These are phyloP conservation scores for Priceomyces haplophilus DNA, from an alignment of 805 yeast genomes.

Conservation along the genomic window DNA sequence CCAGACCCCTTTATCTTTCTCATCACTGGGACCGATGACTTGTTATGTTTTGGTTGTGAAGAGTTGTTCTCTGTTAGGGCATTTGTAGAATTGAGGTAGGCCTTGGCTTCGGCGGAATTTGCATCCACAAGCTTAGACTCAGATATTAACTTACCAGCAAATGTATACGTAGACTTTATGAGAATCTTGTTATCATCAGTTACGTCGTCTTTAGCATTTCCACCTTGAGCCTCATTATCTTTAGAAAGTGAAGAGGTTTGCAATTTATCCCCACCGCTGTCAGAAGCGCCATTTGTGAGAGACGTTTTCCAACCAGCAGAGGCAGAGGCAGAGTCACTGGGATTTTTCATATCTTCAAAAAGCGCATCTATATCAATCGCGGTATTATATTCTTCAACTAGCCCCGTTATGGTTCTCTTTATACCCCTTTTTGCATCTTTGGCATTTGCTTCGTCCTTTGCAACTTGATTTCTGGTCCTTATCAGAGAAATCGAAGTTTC, in stretches of 20 bases:
- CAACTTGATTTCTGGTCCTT: conserved; percentile 65
- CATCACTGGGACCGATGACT: conserved; percentile 33
- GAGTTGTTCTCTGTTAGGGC: conserved; percentile 19
- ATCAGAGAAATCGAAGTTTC: conserved; percentile 57
- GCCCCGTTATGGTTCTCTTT: conserved; percentile 13
- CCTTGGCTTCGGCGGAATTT: conserved; percentile 83
- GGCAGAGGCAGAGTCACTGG: conserved; percentile 11
- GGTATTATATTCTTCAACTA: conserved; percentile 10
- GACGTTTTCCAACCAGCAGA: conserved; percentile 7
- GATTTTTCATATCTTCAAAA: conserved; percentile 24
- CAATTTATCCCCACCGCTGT: conserved; percentile 14
- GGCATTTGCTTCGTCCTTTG: conserved; percentile 28
- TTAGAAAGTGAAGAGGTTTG: conserved; percentile 1
- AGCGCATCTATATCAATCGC: conserved; percentile 31
- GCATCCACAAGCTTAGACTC: conserved; percentile 77
- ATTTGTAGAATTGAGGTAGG: conserved; percentile 60
- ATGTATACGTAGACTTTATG: conserved; percentile 75
- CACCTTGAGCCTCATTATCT: conserved; percentile 8
- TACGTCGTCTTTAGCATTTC: conserved; percentile 2
- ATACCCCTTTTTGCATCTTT: conserved; percentile 9
- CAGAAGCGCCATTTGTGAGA: not conserved
- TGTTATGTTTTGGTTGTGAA: conserved; percentile 5
- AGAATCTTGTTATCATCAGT: conserved; percentile 51
- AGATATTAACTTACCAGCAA: conserved; percentile 80
- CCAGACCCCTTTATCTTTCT: conserved; percentile 29